Conservation (phyloP, 768 basidiomycete species). For the Podaxis rugospora region DNA sequence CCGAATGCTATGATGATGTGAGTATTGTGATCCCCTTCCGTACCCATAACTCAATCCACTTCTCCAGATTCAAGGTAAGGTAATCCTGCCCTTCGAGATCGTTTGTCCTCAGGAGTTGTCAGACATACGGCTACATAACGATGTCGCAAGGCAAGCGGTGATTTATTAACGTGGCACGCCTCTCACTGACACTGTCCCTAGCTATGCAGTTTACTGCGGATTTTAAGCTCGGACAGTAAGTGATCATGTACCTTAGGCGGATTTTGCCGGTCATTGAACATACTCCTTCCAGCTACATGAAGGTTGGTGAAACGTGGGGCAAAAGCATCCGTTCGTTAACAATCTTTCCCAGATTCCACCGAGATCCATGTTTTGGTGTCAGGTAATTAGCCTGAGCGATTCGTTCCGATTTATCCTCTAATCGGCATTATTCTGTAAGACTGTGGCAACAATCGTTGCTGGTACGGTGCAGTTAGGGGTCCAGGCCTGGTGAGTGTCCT, state of each 20-base stretch:
- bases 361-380: slow-evolving; percentile 63
- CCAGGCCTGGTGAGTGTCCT: slow-evolving; percentile 47
- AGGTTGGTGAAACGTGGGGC: slow-evolving; percentile 15
- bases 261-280: neutral
- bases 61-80: slow-evolving; percentile 33
- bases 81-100: neutral
- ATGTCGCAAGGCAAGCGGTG: slow-evolving; percentile 42
- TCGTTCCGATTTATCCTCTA: neutral
- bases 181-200: slow-evolving; percentile 23
- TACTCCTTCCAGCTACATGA: slow-evolving; percentile 22
- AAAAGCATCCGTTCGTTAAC: neutral
- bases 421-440: slow-evolving; percentile 15
- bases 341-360: slow-evolving; percentile 43
- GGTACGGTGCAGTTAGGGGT: slow-evolving; percentile 67
- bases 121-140: slow-evolving; percentile 66
- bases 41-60: slow-evolving; percentile 1
- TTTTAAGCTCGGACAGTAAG: slow-evolving; percentile 75
- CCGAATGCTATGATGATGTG: slow-evolving; percentile 78
- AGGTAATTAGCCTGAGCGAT: slow-evolving; percentile 27
- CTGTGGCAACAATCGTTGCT: slow-evolving; percentile 56
- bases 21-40: slow-evolving; percentile 10
- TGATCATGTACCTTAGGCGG: slow-evolving; percentile 17
- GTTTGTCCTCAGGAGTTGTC: slow-evolving; percentile 25
- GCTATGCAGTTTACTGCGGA: slow-evolving; percentile 69
- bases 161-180: neutral